Evolutionary conservation across 2,329 filamentous ascomycete genomes (phyloP), one percentile per base, ranked within the genome.

Genomic region (Pseudogymnoascus sp.): DNA sequence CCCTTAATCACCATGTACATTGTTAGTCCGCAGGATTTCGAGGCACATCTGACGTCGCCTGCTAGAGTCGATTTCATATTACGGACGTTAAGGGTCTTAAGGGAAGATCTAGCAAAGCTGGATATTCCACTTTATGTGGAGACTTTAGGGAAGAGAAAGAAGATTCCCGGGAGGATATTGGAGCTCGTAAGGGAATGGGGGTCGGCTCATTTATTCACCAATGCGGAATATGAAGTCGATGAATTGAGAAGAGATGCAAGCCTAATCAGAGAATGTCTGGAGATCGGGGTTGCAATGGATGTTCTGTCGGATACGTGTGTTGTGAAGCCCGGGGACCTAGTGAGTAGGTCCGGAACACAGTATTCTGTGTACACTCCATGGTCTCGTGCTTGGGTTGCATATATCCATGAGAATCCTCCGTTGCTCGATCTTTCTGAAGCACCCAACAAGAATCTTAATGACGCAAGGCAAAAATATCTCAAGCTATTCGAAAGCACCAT

Each of bases 201-300:
- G 0, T 88, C 85, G 0, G 87, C 81, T 59, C 89, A 95, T 70
- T 67, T 96, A 2, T 96, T 86, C 70, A 86, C 89, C 59, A 96
- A 96, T 71, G 85, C 92, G 63, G 92, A 96, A 73, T 96, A 96
- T 70, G 93, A 96, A 73, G 91, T 96, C 0, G 93, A 97, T 71
- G 93, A 96, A 76, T 76, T 96, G 64, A 81, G 92, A 46, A 81
- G 92, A 5, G 93, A 97, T 70, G 85, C 86, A 1, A 79, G 78
- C 28, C 76, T 96, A 70, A 81, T 90, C 0, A 81, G 78, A 28
- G 74, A 80, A 41, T 84, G 88, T 65, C 75, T 88, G 1, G 80
- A 85, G 14, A 82, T 82, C 11, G 87, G 84, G 0, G 84, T 93
- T 56, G 80, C 82, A 1, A 86, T 96, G 68, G 82, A 87, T n/a